phyloP scores from a whole-genome alignment of 192 early-diverging fungal species.

The Umbelopsis sp. region DNA sequence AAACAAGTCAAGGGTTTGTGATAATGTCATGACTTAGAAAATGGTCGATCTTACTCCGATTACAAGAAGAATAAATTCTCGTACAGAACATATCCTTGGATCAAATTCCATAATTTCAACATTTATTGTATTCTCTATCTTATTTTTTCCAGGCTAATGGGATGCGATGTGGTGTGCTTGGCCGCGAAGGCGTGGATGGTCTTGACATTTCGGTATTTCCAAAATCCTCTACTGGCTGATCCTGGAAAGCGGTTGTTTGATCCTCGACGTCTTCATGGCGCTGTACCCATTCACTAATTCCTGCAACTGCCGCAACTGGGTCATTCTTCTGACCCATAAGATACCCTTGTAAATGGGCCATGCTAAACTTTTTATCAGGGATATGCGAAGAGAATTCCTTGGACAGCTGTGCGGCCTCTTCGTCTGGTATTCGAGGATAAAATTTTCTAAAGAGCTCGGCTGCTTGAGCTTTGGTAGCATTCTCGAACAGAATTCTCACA shows the following conservation, averaged over 20 bases:
- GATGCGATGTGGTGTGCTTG: not conserved
- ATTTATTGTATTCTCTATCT: not conserved
- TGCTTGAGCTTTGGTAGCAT: conserved; percentile 60
- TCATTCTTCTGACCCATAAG: conserved; percentile 52
- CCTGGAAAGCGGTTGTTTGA: not conserved
- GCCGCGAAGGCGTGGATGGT: not conserved
- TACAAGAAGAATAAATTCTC: too few species aligned
- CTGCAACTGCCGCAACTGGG: conserved; percentile 39
- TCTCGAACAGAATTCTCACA: conserved; percentile 56
- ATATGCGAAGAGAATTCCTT: conserved; percentile 40
- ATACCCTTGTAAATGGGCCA: conserved; percentile 54
- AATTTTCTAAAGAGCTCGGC: conserved; percentile 68
- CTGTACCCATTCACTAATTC: conserved; percentile 38
- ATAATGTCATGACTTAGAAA: not conserved
- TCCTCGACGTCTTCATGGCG: not conserved
- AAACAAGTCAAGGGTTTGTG: conserved; percentile 25
- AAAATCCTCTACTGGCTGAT: not conserved
- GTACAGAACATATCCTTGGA: not conserved
- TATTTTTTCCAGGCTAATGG: not conserved
- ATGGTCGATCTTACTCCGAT: not conserved
- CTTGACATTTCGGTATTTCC: not conserved
- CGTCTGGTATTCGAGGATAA: conserved; percentile 40
- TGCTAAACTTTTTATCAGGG: conserved; percentile 47
- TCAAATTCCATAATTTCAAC: not conserved
- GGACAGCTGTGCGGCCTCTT: conserved; percentile 30